Evolutionary conservation across 208 protist species (phyloP), one percentile per base, ranked within the genome.

Genomic region (Dictyostelium gargantuum): DNA sequence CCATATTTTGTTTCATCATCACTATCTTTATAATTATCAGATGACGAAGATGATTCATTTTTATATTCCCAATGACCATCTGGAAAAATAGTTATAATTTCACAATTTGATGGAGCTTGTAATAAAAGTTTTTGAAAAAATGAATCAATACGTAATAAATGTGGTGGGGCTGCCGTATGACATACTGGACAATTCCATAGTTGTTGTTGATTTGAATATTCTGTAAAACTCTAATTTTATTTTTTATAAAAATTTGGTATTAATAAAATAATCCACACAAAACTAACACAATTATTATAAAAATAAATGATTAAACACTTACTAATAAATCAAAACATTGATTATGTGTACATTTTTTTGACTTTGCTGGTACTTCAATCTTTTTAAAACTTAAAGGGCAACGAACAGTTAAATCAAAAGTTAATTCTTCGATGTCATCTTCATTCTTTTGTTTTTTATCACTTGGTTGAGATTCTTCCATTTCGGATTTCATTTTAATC

Each of bases 161-260:
- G 26, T 50, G 80, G 80, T 15, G 52, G 6, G 3, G 58, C 35
- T 1, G n/a, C 15, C 3, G 2, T 9, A 85, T 85, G 58, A 61
- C 80, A 85, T 10, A 85, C 52, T 38, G 80, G 80, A 73, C 80
- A 85, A 73, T 85, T 85, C 38, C 38, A 85, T 17, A 85, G 29
- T 54, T 85, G 80, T 85, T 85, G 80, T 73, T 85, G 80, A 42
- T 38, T 73, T 35, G 80, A 68, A 54, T 73, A 85, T 13, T 85
- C 48, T 48, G 46, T n/a, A 50, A 50, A 70, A 70, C 63, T 70
- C 58, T 66, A 52, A 5, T 19, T 52, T 19, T 54, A 19, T 52
- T 52, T 52, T 52, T 52, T 15, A 52, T 15, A 52, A 54, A 54
- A 54, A 54, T 9, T 68, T 68, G 15, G 19, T 68, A 8, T 23